phyloP scores from a whole-genome alignment of 805 yeast species.

The Metschnikowia picachoensis region DNA sequence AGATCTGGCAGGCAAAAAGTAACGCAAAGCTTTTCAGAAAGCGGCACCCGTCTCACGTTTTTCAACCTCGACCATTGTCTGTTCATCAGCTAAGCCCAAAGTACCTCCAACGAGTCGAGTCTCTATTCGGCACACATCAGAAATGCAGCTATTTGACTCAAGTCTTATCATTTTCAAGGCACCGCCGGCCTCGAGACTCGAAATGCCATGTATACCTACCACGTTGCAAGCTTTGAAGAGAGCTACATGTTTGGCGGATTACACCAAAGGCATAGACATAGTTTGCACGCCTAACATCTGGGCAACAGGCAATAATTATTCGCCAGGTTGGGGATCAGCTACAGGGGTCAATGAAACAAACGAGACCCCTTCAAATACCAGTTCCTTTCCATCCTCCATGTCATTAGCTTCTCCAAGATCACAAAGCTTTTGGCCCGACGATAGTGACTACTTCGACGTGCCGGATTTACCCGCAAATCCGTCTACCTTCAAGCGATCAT shows the following conservation, averaged over 20 bases:
- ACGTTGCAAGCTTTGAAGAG: constrained; percentile 1
- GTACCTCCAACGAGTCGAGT: too few relatives aligned
- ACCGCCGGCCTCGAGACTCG: background rate
- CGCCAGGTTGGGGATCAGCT: too few relatives aligned
- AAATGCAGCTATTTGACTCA: constrained; percentile 9
- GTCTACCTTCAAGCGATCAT: constrained; percentile 1
- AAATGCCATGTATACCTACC: constrained; percentile 3
- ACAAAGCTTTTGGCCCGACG: constrained; percentile 1
- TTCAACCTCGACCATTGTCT: too few relatives aligned
- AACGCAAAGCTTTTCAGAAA: too few relatives aligned
- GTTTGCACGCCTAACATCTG: constrained; percentile 11
- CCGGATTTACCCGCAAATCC: background rate
- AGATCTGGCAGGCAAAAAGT: too few relatives aligned
- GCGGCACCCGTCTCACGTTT: too few relatives aligned
- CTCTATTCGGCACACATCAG: background rate
- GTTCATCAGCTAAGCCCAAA: too few relatives aligned
- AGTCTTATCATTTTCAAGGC: constrained; percentile 6
- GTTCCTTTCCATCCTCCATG: constrained; percentile 3
- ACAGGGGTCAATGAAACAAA: background rate
- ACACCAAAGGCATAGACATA: constrained; percentile 4
- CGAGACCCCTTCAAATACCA: background rate
- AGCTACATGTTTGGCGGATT: constrained; percentile 3
- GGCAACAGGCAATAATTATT: background rate
- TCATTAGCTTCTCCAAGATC: constrained; percentile 4
- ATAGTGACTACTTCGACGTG: constrained; percentile 1